phyloP scores from a whole-genome alignment of 1,284 basidiomycete species.

The Apiotrichum veenhuisii region DNA sequence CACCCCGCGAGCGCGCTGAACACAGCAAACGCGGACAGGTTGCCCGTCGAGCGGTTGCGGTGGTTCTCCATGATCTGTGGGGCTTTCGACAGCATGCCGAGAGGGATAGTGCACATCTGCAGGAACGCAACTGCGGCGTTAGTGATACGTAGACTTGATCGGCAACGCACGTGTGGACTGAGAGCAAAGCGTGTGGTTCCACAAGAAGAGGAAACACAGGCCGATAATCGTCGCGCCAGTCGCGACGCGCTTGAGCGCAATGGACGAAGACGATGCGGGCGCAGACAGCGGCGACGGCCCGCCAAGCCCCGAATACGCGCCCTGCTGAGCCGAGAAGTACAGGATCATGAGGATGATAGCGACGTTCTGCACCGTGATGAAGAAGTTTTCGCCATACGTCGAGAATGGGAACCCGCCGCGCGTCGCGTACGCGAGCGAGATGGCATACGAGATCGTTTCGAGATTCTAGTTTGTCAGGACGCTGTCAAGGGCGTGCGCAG shows the following conservation, averaged over 20 bases:
- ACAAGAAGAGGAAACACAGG: slow-evolving; percentile 54
- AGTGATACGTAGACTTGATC: neutral
- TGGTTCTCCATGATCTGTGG: slow-evolving; percentile 80
- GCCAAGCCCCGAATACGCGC: slow-evolving; percentile 8
- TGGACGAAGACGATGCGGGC: neutral
- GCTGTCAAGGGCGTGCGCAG: neutral
- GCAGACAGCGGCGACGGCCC: neutral
- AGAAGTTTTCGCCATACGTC: slow-evolving; percentile 90
- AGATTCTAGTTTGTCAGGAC: slow-evolving; percentile 50
- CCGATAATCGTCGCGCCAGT: slow-evolving; percentile 52
- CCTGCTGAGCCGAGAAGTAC: slow-evolving; percentile 46
- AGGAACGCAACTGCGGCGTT: slow-evolving; percentile 54
- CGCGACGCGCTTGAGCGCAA: slow-evolving; percentile 22
- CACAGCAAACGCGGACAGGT: slow-evolving; percentile 84
- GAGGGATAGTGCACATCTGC: slow-evolving; percentile 74
- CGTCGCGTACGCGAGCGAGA: slow-evolving; percentile 80
- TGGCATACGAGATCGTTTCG: slow-evolving; percentile 80
- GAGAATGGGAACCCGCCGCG: slow-evolving; percentile 84
- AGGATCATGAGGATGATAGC: slow-evolving; percentile 78
- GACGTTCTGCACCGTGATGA: slow-evolving; percentile 78
- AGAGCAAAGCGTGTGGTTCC: slow-evolving; percentile 44
- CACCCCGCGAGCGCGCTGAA: slow-evolving; percentile 73
- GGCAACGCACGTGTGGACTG: slow-evolving; percentile 34
- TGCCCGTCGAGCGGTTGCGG: slow-evolving; percentile 71
- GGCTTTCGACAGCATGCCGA: slow-evolving; percentile 79